Evolutionary conservation across 306 rosid species (phyloP), one percentile per base, ranked within the genome.

Genomic region (Calophaca sinica): DNA sequence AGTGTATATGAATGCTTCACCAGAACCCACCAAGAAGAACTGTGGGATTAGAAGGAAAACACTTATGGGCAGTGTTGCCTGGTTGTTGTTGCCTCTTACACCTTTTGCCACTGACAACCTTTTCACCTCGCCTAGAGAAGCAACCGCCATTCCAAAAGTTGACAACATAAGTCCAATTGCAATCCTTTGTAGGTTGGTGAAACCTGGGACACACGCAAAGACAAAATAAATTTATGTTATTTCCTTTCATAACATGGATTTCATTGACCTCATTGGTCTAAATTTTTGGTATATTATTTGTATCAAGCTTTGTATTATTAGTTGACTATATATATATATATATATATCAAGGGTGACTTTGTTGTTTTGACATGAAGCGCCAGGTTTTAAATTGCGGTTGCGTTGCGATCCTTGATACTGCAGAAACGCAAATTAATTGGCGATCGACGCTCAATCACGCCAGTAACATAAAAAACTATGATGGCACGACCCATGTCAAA

Each of bases 1-100:
- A 0, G 98, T 88, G 86, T 94, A 94, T 65, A 94, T 94, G 93
- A 94, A 94, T 50, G 93, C 98, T 82, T 94, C 98, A 12, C 96
- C 97, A 10, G 98, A 76, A 46, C 97, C 98, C 55, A 94, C 94
- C 76, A 94, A 75, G 71, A 91, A 83, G 81, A 88, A 94, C 6
- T 94, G 98, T 73, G 97, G 98, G 83, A 94, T 85, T 42, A 94
- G 74, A 28, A 87, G 7, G 85, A 87, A 94, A 49, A 94, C 98
- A 15, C 90, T 87, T 46, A 94, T 72, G 4, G 97, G 96, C 38
- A 94, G 78, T 9, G 93, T 80, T 59, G 72, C 9, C 0, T 75
- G 73, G 46, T 83, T 31, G 4, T 83, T 31, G 4, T 71, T 42
- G 5, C 69, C 39, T 11, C 46, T 70, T 8, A 11, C 77, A 1